Conservation (phyloP, 176 grass and related monocot species). For the Chrysopogon serrulatus region DNA sequence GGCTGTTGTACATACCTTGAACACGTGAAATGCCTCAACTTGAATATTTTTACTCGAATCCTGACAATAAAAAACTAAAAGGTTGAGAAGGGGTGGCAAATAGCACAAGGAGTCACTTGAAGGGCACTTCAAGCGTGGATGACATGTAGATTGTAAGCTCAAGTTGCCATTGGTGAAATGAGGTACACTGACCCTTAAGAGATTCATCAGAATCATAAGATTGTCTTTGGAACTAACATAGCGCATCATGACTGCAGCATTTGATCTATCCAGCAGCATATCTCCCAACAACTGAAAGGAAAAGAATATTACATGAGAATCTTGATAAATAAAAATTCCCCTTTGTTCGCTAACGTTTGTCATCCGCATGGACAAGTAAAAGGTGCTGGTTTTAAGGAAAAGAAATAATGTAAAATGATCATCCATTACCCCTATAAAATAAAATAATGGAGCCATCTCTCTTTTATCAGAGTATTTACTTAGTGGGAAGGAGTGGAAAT, state of each 20-base stretch:
- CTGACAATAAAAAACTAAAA: slow-evolving; percentile 33
- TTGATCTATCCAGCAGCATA: slow-evolving; percentile 92
- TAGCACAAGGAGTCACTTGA: neutral
- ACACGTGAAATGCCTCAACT: slow-evolving; percentile 94
- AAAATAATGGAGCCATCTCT: neutral
- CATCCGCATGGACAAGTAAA: neutral
- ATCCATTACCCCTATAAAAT: neutral
- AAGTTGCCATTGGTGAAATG: slow-evolving; percentile 14
- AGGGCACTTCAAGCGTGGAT: neutral
- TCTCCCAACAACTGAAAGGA: slow-evolving; percentile 87
- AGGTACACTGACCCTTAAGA: slow-evolving; percentile 70
- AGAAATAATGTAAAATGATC: neutral
- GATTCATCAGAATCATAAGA: slow-evolving; percentile 98
- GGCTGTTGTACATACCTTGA: slow-evolving; percentile 54
- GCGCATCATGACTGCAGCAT: slow-evolving; percentile 90
- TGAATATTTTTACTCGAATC: slow-evolving; percentile 95
- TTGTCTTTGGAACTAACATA: slow-evolving; percentile 98
- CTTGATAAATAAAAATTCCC: neutral
- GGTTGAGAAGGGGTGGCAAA: neutral
- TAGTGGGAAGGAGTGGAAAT: neutral
- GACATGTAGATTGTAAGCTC: slow-evolving; percentile 2
- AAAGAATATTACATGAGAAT: slow-evolving; percentile 27
- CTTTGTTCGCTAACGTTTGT: neutral
- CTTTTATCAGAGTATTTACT: neutral
- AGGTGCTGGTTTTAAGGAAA: neutral